Evolutionary conservation across 306 rosid species (phyloP).

Genomic region (Oxytropis ochrocephala): DNA sequence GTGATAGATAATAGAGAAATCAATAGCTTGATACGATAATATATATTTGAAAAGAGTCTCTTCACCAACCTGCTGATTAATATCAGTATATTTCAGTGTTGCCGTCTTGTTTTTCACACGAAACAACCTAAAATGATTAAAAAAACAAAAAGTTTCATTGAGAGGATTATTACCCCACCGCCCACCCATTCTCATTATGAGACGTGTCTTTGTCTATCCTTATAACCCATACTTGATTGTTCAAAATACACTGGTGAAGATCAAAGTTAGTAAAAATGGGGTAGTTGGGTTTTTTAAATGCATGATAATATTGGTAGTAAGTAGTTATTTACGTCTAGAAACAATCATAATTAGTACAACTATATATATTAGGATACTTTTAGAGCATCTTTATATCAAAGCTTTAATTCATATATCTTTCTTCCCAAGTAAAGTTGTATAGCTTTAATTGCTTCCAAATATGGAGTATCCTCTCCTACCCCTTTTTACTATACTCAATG

Average conservation of each 20-base stretch:
- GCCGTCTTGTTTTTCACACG: not conserved
- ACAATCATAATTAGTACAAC: not conserved
- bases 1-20: not conserved
- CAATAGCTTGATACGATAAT: not conserved
- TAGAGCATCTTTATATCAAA: not conserved
- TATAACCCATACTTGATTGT: too few relatives aligned
- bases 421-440: not conserved
- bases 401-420: not conserved
- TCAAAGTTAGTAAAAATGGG: too few relatives aligned
- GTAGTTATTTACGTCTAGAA: not conserved
- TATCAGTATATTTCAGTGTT: not conserved
- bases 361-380: not conserved
- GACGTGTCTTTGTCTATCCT: too few relatives aligned
- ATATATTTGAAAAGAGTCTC: not conserved
- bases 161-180: too few relatives aligned
- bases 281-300: too few relatives aligned
- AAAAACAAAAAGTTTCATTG: too few relatives aligned
- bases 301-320: not conserved
- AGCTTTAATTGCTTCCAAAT: not conserved
- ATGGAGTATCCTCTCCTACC: conserved; percentile 38
- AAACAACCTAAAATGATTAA: too few relatives aligned
- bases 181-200: too few relatives aligned
- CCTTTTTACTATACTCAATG: conserved; percentile 39
- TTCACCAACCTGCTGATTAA: not conserved
- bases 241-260: too few relatives aligned